Percentiles rank a stretch among this genome's conserved stretches.
Conservation (phyloP, 352 stramenopile species). For the Stephanocyclus meneghinianus region DNA sequence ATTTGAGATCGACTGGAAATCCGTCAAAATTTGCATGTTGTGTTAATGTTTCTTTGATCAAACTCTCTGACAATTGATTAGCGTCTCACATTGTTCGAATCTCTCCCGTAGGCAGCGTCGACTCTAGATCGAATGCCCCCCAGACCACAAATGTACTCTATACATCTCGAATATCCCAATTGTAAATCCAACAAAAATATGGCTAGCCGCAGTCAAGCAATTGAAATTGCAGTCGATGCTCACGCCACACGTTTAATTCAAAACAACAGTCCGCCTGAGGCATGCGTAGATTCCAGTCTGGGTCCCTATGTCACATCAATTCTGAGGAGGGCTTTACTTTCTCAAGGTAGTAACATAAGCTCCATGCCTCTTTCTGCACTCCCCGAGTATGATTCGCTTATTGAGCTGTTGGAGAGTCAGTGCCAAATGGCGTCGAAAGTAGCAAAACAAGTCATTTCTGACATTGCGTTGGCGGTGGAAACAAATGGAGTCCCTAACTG, state of each 20-base stretch:
- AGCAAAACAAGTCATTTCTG: slow-evolving; percentile 44
- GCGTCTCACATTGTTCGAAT: neutral
- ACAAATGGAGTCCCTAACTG: slow-evolving; percentile 28
- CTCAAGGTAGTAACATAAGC: neutral
- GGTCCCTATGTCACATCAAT: slow-evolving; percentile 63
- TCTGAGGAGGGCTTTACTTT: slow-evolving; percentile 28
- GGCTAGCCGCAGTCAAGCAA: slow-evolving; percentile 17
- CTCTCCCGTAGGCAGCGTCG: neutral
- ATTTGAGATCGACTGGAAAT: no score
- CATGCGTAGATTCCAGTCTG: slow-evolving; percentile 49
- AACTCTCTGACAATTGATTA: neutral
- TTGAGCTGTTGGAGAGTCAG: slow-evolving; percentile 69
- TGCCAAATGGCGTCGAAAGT: slow-evolving; percentile 48
- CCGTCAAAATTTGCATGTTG: no score
- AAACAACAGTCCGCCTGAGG: slow-evolving; percentile 43
- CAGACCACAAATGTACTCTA: neutral
- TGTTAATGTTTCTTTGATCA: no score
- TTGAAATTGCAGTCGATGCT: slow-evolving; percentile 54
- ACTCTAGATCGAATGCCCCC: neutral
- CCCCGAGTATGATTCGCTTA: slow-evolving; percentile 48
- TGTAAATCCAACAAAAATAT: neutral
- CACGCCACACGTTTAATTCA: slow-evolving; percentile 58
- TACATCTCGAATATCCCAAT: neutral
- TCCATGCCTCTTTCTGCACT: neutral
- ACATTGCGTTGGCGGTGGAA: slow-evolving; percentile 49